Evolutionary conservation across 805 yeast genomes (phyloP).

Genomic region (Torulaspora indica): DNA sequence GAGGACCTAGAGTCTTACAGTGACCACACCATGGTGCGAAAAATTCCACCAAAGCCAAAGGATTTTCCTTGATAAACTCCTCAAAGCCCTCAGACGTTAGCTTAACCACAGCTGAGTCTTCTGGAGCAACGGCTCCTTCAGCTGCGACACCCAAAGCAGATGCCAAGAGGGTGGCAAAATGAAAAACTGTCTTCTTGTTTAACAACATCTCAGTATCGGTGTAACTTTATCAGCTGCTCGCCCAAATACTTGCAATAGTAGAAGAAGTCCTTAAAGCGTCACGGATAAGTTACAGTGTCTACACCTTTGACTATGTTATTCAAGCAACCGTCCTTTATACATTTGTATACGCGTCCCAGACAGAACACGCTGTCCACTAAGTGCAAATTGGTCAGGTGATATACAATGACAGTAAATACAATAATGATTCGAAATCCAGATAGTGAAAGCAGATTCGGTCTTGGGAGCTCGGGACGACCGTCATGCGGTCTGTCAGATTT

Average conservation of each 20-base stretch:
- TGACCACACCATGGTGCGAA: conserved; percentile 99
- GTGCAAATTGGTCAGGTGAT: conserved; percentile 2
- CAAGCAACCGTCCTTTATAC: conserved; percentile 1
- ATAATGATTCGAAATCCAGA: not conserved
- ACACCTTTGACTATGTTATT: too few species aligned
- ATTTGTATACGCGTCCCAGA: not conserved
- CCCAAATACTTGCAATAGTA: not conserved
- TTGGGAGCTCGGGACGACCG: too few species aligned
- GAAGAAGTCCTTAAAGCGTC: not conserved
- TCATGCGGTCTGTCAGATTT: too few species aligned
- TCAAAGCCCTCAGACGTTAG: conserved; percentile 63
- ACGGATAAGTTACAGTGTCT: too few species aligned
- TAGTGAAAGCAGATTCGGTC: not conserved
- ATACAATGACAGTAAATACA: not conserved
- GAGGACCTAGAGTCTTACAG: conserved; percentile 84
- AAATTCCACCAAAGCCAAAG: conserved; percentile 79
- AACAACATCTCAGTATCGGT: conserved; percentile 6
- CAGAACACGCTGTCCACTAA: conserved; percentile 16
- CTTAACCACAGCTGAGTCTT: conserved; percentile 82
- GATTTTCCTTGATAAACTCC: conserved; percentile 61
- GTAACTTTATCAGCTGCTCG: not conserved
- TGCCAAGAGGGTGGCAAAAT: conserved; percentile 23
- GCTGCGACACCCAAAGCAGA: conserved; percentile 39
- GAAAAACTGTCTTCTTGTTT: conserved; percentile 10
- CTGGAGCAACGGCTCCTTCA: conserved; percentile 63